Evolutionary conservation across 106 monocot genomes (phyloP), one percentile per base, ranked within the genome.

Genomic region (Amphibolis antarctica): DNA sequence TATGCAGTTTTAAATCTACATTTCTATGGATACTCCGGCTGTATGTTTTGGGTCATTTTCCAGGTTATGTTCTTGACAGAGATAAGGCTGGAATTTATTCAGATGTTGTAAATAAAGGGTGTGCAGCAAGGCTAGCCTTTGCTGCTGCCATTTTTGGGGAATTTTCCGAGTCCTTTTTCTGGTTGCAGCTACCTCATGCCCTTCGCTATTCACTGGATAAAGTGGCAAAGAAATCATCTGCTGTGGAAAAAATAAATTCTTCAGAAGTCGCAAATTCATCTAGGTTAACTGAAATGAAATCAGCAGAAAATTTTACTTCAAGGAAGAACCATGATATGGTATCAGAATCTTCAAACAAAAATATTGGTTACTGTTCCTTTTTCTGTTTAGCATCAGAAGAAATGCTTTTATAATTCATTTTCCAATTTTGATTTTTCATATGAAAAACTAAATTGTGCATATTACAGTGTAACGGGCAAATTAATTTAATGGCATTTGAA

Each of bases 141-240:
- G 82, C 91, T 77, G 98, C 98, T 70, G 86, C 91, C 24, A 77
- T 85, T 13, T 98, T 85, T 77, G 98, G 98, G 21, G 98, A 98
- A 63, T 77, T 84, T 77, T 73, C 80, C 59, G 98, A 98, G 74
- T 84, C 87, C 23, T 63, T 85, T 9, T 98, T 98, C 75, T 98
- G 98, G 98, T 70, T 91, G 64, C 91, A 91, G 60, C 83, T 98
- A 30, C 98, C 98, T 52, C 80, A 70, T 73, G 98, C 98, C 63
- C 85, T 98, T 75, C 55, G 43, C 44, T 80, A 98, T 74, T 78
- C 70, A 12, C 64, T 85, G 42, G 71, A 84, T 61, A 87, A 85
- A 76, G 76, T 81, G 63, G 50, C 75, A 56, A 78, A 64, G 13
- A 83, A 59, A 73, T 76, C 61, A 67, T 31, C 51, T 69, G 53